Evolutionary conservation across 2,329 filamentous ascomycete species (phyloP), one percentile per base, ranked within the genome.

Genomic region (Zasmidium citrigriseum): DNA sequence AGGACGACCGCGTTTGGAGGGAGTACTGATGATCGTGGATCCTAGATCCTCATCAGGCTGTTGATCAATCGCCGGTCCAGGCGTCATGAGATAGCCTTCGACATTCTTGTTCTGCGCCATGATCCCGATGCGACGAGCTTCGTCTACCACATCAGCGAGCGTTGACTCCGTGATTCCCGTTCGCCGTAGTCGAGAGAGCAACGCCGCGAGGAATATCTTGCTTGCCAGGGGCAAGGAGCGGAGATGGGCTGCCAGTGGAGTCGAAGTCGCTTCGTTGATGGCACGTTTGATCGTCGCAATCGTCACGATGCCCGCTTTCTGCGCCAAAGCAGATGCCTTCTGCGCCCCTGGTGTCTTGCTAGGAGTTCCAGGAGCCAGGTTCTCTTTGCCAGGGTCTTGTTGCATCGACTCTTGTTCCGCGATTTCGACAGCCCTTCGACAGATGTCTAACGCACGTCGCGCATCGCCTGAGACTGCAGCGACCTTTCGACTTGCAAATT

Each of bases 391-490:
- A 7, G 34, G 21, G 18, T 76, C 67, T 22, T 73, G 68, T 24
- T 70, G 65, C 49, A 70, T 20, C 22, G 67, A 72, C 60, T 93
- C 89, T 51, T 89, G 83, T 75, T 99, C 95, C 25, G 93, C 95
- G 23, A 99, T 86, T 76, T 99, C 95, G 14, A 99, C 95, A 1
- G 95, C 95, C 63, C 95, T 86, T 25, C 95, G 86, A 73, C 96
- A 99, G 59, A 99, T 98, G 69, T 99, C 95, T 20, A 99, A 82
- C 1, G 93, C 95, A 63, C 95, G 86, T 57, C 95, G 84, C 18
- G 95, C 95, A 69, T 99, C 95, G 59, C 95, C 96, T 64, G 90
- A 96, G 46, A 99, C 96, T 41, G 95, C 93, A 4, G 95, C 95
- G 27, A 99, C 95, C 77, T 99, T 99, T 61, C 95, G 87, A 67